phyloP scores from a whole-genome alignment of 2,329 filamentous ascomycete genomes.

The Xylaria polymorpha region DNA sequence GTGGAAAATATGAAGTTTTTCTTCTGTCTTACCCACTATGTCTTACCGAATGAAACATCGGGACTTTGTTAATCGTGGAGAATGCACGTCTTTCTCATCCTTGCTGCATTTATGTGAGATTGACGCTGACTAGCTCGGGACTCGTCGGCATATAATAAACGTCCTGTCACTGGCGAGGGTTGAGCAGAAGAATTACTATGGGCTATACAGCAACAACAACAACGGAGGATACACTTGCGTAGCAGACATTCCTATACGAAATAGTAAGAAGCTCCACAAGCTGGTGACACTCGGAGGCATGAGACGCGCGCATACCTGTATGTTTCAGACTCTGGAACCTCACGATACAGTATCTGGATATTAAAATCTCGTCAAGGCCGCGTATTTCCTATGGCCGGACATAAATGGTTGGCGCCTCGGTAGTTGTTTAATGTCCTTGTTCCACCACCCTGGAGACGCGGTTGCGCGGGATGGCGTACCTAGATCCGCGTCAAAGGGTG shows the following conservation, averaged over 20 bases:
- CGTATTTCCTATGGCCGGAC: slow-evolving; percentile 18
- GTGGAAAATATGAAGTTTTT: slow-evolving; percentile 35
- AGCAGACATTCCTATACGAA: slow-evolving; percentile 20
- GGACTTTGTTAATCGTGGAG: slow-evolving; percentile 46
- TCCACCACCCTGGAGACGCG: slow-evolving; percentile 26
- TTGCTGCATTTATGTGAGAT: slow-evolving; percentile 30
- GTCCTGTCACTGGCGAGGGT: slow-evolving; percentile 14
- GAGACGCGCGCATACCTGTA: slow-evolving; percentile 32
- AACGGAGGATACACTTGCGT: slow-evolving; percentile 14
- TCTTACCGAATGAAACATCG: slow-evolving; percentile 49
- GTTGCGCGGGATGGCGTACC: slow-evolving; percentile 25
- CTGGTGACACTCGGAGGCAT: slow-evolving; percentile 29
- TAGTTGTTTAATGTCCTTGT: slow-evolving; percentile 37
- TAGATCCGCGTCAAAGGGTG: slow-evolving; percentile 25
- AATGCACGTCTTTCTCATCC: slow-evolving; percentile 34
- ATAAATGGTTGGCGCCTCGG: slow-evolving; percentile 26
- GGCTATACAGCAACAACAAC: neutral
- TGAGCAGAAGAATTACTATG: neutral
- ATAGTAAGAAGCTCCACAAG: slow-evolving; percentile 19
- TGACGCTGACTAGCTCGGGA: slow-evolving; percentile 35
- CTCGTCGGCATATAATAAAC: slow-evolving; percentile 32
- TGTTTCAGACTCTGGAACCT: slow-evolving; percentile 29
- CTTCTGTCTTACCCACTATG: slow-evolving; percentile 29
- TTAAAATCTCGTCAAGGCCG: slow-evolving; percentile 26
- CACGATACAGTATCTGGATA: slow-evolving; percentile 22